Conservation (phyloP, 441 rosid genomes). For the Mallotus repandus region DNA sequence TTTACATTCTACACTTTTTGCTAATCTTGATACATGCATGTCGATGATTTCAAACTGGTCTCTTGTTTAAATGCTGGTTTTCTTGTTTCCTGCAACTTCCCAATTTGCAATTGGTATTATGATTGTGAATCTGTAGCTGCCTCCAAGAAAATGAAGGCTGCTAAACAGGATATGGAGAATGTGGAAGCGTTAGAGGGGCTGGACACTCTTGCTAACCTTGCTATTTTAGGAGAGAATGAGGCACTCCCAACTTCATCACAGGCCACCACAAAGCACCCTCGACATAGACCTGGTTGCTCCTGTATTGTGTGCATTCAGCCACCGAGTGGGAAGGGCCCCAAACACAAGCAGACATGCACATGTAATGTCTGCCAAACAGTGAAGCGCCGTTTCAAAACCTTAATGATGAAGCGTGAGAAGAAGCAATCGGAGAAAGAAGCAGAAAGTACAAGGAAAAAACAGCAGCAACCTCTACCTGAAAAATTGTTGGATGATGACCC, state of each 20-base stretch:
- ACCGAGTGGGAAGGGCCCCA: slow-evolving; percentile 95
- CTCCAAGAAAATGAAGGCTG: slow-evolving; percentile 54
- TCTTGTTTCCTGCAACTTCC: slow-evolving; percentile 18
- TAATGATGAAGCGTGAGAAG: slow-evolving; percentile 84
- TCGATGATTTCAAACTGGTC: slow-evolving; percentile 15
- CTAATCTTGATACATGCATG: background rate
- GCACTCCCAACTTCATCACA: slow-evolving; percentile 56
- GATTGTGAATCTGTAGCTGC: slow-evolving; percentile 37
- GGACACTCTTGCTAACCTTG: slow-evolving; percentile 88
- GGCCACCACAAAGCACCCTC: slow-evolving; percentile 95
- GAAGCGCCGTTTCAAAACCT: slow-evolving; percentile 88
- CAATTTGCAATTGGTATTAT: slow-evolving; percentile 21
- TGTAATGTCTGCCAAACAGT: slow-evolving; percentile 92
- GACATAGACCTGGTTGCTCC: slow-evolving; percentile 90
- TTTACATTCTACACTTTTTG: background rate
- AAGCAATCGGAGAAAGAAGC: slow-evolving; percentile 66
- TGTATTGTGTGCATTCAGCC: slow-evolving; percentile 99
- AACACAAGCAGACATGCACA: slow-evolving; percentile 73
- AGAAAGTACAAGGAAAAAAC: slow-evolving; percentile 48
- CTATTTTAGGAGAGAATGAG: slow-evolving; percentile 68
- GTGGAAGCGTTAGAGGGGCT: slow-evolving; percentile 67
- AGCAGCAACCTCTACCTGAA: slow-evolving; percentile 35
- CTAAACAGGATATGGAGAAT: slow-evolving; percentile 43
- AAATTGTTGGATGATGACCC: slow-evolving; percentile 45
- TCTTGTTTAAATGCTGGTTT: slow-evolving; percentile 20